Evolutionary conservation across 139 green algal genomes (phyloP), one percentile per base, ranked within the genome.

Genomic region (Pleodorina starrii): DNA sequence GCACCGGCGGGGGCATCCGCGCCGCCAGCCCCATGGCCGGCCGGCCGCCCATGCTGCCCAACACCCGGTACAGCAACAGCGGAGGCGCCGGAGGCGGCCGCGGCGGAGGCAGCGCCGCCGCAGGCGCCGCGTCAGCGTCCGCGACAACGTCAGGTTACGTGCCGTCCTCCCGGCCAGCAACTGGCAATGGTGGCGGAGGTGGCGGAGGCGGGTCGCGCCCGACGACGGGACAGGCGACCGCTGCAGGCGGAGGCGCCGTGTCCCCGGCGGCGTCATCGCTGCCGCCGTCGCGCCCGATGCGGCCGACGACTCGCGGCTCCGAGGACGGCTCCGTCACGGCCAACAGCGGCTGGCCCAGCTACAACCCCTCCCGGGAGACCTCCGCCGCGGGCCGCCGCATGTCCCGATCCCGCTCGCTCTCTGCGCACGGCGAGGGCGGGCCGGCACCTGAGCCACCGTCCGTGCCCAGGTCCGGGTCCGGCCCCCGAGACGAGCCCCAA

Each of bases 21-120:
- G 38, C 54, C 43, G 42, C 54, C 60, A 78, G 60, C 27, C 60
- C 81, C 40, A 11, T 32, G 16, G 9, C 78, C 35, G 57, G 57
- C 27, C 81, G 81, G 32, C 81, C 81, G 42, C 81, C 81, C 40
- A 77, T 87, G 43, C 63, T 87, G 43, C 81, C 81, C 29, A 77
- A 87, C 42, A 86, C 25, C 32, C 79, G 79, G 9, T 86, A 86
- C 79, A 86, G 79, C 79, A 54, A 40, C 54, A 85, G 36, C 59
- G 79, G 76, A 25, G 29, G 44, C 32, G 32, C 32, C 76, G 54
- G 23, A 5, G 54, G 17, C 23, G 78, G 23, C 78, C 23, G 36
- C 36, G 42, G 77, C 77, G 16, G 46, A 46, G 57, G 19, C 57
- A 17, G 57, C 23, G 57, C 57, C 57, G 57, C 19, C 48, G 48